Base-by-base conservation (phyloP, 202 grass and related monocot genomes). In the Musa balbisiana region DNA sequence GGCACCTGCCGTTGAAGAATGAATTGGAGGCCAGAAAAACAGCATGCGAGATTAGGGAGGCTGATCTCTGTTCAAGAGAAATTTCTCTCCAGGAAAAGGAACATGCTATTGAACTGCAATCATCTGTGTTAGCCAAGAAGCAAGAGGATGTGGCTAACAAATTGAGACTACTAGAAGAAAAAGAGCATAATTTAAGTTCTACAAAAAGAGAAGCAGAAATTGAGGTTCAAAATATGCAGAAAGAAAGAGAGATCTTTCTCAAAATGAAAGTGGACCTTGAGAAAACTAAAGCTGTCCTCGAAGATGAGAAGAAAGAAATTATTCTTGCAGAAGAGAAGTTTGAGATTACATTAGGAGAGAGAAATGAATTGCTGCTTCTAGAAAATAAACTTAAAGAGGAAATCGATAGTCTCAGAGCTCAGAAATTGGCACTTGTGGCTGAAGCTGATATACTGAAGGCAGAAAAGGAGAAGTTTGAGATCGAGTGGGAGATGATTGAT, bases 391-490 rank as follows among this genome's bases (percentile, higher is more conserved):
- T 99, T 62, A 94, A 94, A 86, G 85, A 89, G 73, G 95, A 99
- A 86, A 99, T 99, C 70, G 95, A 99, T 69, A 92, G 78, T 78
- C 79, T 99, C 49, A 85, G 95, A 87, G 83, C 87, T 16, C 89
- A 99, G 70, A 92, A 90, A 29, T 59, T 81, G 72, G 88, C 86
- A 20, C 83, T 99, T 60, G 54, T 87, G 51, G 71, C 67, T 80
- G 95, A 99, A 81, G 83, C 87, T 55, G 91, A 99, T 73, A 86
- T 77, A 75, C 78, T 98, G 51, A 87, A 87, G 83, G 75, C 85
- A 69, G 95, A 98, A 82, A 98, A 94, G 43, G 91, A 98, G 82
- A 87, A 85, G 60, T 98, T 98, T 83, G 95, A 98, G 67, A 85
- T 87, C 80, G 88, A 98, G 72, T 98, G 95, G 95, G 95, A 94